Evolutionary conservation across 805 yeast genomes (phyloP).

Genomic region (Clavispora carvajalis): DNA sequence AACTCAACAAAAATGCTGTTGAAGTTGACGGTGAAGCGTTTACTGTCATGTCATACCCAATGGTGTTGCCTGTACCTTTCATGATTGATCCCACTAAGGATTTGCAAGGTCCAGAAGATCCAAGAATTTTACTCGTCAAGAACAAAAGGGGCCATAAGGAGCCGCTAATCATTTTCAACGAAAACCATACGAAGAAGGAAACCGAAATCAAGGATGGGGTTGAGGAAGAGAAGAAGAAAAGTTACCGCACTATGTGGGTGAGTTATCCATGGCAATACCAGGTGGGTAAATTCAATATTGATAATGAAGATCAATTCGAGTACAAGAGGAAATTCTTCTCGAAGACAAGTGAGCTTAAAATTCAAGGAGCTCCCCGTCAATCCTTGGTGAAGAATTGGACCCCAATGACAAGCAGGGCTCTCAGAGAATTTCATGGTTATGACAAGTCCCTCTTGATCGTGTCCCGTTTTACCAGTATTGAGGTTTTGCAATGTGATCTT

Average conservation of each 20-base stretch:
- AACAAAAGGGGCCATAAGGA: slow-evolving; percentile 35
- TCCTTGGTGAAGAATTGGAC: slow-evolving; percentile 31
- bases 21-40: slow-evolving; percentile 4
- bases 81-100: slow-evolving; percentile 17
- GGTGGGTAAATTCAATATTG: slow-evolving; percentile 4
- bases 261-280: slow-evolving; percentile 11
- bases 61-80: slow-evolving; percentile 9
- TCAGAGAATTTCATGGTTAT: slow-evolving; percentile 15
- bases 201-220: too few relatives aligned
- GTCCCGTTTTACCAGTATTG: slow-evolving; percentile 30
- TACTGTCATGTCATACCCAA: slow-evolving; percentile 6
- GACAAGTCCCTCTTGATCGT: slow-evolving; percentile 28
- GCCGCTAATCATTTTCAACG: slow-evolving; percentile 43
- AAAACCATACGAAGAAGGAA: slow-evolving; percentile 7
- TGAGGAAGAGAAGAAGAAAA: neutral
- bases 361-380: neutral
- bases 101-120: slow-evolving; percentile 47
- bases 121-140: slow-evolving; percentile 34
- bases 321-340: neutral
- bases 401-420: slow-evolving; percentile 27
- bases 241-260: neutral
- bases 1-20: neutral
- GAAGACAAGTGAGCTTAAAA: neutral
- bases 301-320: slow-evolving; percentile 1
- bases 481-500: slow-evolving; percentile 21